phyloP scores from a whole-genome alignment of 129 eudicot genomes.

The Flaveria sonorensis region DNA sequence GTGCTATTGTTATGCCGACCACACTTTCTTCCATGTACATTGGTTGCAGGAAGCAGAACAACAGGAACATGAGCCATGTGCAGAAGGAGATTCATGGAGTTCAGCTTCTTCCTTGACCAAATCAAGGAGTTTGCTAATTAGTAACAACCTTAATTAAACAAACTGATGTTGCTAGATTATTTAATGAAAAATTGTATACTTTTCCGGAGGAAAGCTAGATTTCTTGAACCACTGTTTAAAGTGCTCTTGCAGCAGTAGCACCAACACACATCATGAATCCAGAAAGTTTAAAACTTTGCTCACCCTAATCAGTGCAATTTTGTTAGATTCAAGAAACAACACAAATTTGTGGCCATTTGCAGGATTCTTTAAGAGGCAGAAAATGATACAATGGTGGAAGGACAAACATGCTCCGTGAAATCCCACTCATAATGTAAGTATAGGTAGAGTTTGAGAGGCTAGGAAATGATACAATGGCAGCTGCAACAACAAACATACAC shows the following conservation, averaged over 20 bases:
- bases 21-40: conserved; percentile 57
- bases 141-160: conserved; percentile 8
- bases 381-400: background rate
- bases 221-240: conserved; percentile 81
- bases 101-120: conserved; percentile 68
- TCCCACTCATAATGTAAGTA: no score
- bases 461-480: no score
- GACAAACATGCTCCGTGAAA: no score
- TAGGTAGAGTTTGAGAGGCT: no score
- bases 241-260: conserved; percentile 94
- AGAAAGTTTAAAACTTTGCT: conserved; percentile 77
- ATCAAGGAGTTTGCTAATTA: conserved; percentile 7
- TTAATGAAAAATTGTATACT: conserved; percentile 37
- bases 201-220: conserved; percentile 83
- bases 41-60: conserved; percentile 60
- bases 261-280: conserved; percentile 84
- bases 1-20: conserved; percentile 46
- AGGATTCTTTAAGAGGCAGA: background rate
- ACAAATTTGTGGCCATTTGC: background rate
- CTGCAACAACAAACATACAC: no score
- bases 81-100: conserved; percentile 90
- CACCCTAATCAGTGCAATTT: conserved; percentile 48
- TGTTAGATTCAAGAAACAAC: background rate
- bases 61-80: conserved; percentile 99
- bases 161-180: background rate